Percentiles rank a stretch among this genome's conserved stretches.
Evolutionary conservation across 345 rosid genomes (phyloP).

Genomic region (Diplotaxis tenuifolia): DNA sequence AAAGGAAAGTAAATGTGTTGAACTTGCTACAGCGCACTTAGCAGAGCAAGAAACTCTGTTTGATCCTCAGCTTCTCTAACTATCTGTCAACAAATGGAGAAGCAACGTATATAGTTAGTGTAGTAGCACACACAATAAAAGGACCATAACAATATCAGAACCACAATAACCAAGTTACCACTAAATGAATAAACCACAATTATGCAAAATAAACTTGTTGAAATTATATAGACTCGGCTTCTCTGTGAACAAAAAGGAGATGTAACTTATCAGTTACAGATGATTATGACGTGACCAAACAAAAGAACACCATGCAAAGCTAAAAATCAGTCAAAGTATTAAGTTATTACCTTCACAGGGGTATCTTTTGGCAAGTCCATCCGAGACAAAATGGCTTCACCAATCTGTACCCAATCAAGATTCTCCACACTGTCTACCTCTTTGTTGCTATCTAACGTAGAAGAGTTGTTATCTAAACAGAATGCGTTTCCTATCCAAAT

Average conservation of each 20-base stretch:
- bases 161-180: not conserved
- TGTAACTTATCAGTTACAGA: too few species aligned
- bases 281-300: not conserved
- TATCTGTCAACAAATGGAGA: slow-evolving; percentile 45
- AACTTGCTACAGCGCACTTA: slow-evolving; percentile 50
- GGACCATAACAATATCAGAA: not conserved
- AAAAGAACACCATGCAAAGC: not conserved
- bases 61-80: slow-evolving; percentile 81
- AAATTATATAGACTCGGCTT: not conserved
- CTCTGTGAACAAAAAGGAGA: too few species aligned
- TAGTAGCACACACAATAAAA: too few species aligned
- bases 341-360: slow-evolving; percentile 55
- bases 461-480: slow-evolving; percentile 40
- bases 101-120: not conserved
- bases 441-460: slow-evolving; percentile 45
- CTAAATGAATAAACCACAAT: not conserved
- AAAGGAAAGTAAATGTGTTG: slow-evolving; percentile 16
- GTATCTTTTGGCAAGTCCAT: slow-evolving; percentile 64
- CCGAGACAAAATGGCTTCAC: slow-evolving; percentile 51
- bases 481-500: slow-evolving; percentile 84
- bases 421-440: slow-evolving; percentile 39
- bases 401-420: slow-evolving; percentile 62
- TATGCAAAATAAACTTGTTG: not conserved
- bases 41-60: slow-evolving; percentile 59
- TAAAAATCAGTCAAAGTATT: not conserved